Conservation (phyloP, 2,329 filamentous ascomycete species). For the Claviceps fusiformis region DNA sequence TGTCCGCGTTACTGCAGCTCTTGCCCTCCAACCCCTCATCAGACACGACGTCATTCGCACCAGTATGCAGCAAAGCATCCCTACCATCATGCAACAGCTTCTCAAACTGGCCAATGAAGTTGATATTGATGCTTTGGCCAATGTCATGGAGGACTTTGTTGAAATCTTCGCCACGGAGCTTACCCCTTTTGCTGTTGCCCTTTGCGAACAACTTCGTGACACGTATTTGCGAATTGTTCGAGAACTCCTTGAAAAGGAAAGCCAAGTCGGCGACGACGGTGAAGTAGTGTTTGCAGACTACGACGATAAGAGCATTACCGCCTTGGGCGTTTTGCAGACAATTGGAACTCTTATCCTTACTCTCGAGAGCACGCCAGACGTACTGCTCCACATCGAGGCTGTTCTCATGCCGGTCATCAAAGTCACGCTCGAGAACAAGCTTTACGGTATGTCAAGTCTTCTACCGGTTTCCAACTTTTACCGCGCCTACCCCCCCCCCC, state of each 20-base stretch:
- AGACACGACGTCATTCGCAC: conserved; percentile 86
- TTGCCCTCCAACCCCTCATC: conserved; percentile 90
- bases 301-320: conserved; percentile 98
- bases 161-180: conserved; percentile 96
- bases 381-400: conserved; percentile 84
- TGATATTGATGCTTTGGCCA: conserved; percentile 90
- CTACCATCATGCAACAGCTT: conserved; percentile 98
- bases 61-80: conserved; percentile 95
- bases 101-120: conserved; percentile 95
- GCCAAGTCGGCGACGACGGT: conserved; percentile 60
- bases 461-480: too few relatives aligned
- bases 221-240: conserved; percentile 90
- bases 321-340: conserved; percentile 88
- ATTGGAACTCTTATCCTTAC: conserved; percentile 96
- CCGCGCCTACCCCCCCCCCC: too few relatives aligned
- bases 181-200: conserved; percentile 88
- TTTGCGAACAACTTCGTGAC: conserved; percentile 90
- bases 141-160: conserved; percentile 99
- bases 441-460: conserved; percentile 51
- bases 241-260: conserved; percentile 80
- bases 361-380: conserved; percentile 90
- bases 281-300: conserved; percentile 72
- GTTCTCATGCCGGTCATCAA: conserved; percentile 96
- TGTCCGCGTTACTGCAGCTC: conserved; percentile 83
- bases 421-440: conserved; percentile 92